Evolutionary conservation across 495 filamentous ascomycete species (phyloP).

Genomic region (Podospora tetraspora): DNA sequence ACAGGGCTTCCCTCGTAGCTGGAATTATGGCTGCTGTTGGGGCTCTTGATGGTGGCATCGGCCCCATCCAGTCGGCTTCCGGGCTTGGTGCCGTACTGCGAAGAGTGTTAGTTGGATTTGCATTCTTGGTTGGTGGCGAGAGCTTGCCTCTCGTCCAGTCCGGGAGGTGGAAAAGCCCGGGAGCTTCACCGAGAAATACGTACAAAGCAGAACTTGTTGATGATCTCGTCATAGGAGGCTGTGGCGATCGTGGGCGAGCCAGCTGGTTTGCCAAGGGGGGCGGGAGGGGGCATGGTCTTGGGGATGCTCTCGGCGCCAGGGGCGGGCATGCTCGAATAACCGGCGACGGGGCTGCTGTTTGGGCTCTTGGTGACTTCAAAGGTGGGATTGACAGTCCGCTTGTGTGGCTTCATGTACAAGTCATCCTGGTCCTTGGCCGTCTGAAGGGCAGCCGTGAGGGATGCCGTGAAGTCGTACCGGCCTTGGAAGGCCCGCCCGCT

Average conservation of each 20-base stretch:
- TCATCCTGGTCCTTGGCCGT: constrained; percentile 52
- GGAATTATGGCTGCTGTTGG: constrained; percentile 29
- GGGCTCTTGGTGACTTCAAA: constrained; percentile 13
- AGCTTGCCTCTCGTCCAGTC: constrained; percentile 26
- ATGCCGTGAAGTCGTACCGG: constrained; percentile 90
- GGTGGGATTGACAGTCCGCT: constrained; percentile 23
- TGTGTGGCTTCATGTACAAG: constrained; percentile 46
- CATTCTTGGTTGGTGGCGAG: background rate
- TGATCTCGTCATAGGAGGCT: constrained; percentile 82
- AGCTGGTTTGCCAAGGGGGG: constrained; percentile 19
- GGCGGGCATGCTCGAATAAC: constrained; percentile 1
- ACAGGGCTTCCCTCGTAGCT: constrained; percentile 38
- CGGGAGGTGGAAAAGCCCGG: constrained; percentile 22
- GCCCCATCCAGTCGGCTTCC: constrained; percentile 35
- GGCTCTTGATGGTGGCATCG: constrained; percentile 26
- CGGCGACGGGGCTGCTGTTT: constrained; percentile 14
- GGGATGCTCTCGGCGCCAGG: background rate
- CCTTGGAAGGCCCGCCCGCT: constrained; percentile 76
- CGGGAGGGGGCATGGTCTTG: constrained; percentile 1
- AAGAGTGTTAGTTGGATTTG: constrained; percentile 18
- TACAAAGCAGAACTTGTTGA: constrained; percentile 99
- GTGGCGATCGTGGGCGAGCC: constrained; percentile 58
- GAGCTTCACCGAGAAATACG: constrained; percentile 46
- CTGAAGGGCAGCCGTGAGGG: constrained; percentile 76
- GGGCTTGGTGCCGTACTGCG: constrained; percentile 43